Base-by-base conservation (phyloP, 2,329 filamentous ascomycete genomes). In the Arthrobotrys iridis region DNA sequence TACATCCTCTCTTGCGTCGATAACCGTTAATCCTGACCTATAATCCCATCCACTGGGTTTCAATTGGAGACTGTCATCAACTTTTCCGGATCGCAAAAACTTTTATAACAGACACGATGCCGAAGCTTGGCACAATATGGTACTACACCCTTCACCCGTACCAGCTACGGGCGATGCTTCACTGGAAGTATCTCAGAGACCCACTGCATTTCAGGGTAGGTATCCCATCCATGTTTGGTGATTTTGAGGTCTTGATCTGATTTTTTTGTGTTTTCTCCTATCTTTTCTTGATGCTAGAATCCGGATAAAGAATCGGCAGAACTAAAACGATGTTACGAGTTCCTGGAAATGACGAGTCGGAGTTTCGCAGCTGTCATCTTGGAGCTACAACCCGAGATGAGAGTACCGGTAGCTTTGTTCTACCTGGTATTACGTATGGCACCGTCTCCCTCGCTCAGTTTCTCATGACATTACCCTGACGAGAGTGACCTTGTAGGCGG, bases 321-420 rank as follows among this genome's bases (percentile, higher is more conserved):
- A 13, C 87, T 96, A 76, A 88, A 88, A 82, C 86, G 89, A 85
- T 98, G 95, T 85, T 98, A 96, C 85, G 85, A 91, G 77, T 92
- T 91, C 82, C 88, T 99, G 78, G 86, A 94, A 80, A 78, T 91
- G 85, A 99, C 95, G 60, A 97, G 93, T 82, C 91, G 95, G 74
- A 97, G 93, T 82, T 99, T 99, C 83, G 86, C 90, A 60, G 87
- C 93, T 50, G 95, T 99, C 81, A 99, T 99, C 78, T 89, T 96
- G 83, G 95, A 99, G 84, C 87, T 99, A 45, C 93, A 97, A 81
- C 93, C 93, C 0, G 94, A 99, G 83, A 89, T 99, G 30, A 88
- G 98, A 35, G 88, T 97, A 41, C 93, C 95, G 22, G 87, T 98
- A 48, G 89, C 90, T 66, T 85, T 98, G 7, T 99, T 99, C 86